Evolutionary conservation across 192 early-diverging fungal genomes (phyloP), one percentile per base, ranked within the genome.

Genomic region (Coemansia sp.): DNA sequence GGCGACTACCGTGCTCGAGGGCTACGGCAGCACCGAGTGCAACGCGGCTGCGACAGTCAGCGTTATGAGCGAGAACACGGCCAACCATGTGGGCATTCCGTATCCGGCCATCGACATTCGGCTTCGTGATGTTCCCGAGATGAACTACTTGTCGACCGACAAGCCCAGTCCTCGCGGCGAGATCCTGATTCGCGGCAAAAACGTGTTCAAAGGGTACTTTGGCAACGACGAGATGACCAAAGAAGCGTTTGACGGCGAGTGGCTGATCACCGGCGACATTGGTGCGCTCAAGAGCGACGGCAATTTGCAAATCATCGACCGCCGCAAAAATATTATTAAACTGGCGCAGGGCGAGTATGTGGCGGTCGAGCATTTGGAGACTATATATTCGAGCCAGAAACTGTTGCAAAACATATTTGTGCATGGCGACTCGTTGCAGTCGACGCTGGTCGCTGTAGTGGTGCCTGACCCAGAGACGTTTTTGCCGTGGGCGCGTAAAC

Each of bases 341-440:
- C 79, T 96, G 50, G 79, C 90, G 17, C 92, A 95, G 65, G 95
- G 97, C 57, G 93, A 95, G 75, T 97, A 93, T 67, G 87, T 98
- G 59, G 93, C 95, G 3, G 89, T 93, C 29, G 96, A 98, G 79
- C 87, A 92, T 75, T 83, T 96, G 41, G 96, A 98, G 69, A 81
- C 82, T 14, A 83, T 91, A 3, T 90, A 92, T 67, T 80, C 79
- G 21, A 88, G 90, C 68, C 83, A 86, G 71, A 74, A 69, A 45
- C 70, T 97, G 55, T 79, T 98, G 17, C 86, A 93, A 15, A 93
- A 97, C 74, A 80, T 92, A 39, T 98, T 88, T 75, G 91, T 99
- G 5, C 89, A 98, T 81, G 97, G 95, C 56, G 92, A 98, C 65
- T 91, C 90, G 14, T 79, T 97, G 45, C 87, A 93, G 75, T 82